Percentiles rank a stretch among this genome's conserved stretches.
phyloP scores from a whole-genome alignment of 257 asterid genomes.

The Solanum etuberosum region DNA sequence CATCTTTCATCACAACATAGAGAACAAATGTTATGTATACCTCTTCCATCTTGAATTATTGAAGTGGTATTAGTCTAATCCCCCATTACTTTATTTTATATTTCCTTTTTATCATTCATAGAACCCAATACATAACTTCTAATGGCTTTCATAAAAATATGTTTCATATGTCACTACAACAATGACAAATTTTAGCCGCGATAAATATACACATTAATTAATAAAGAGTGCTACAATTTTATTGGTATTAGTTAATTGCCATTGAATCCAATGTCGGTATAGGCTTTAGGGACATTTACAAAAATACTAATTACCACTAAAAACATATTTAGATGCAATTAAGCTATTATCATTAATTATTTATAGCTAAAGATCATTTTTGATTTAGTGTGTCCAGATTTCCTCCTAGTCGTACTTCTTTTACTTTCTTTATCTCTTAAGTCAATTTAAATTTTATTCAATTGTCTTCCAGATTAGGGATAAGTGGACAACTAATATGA shows the following conservation, averaged over 20 bases:
- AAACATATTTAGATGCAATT: too few species aligned
- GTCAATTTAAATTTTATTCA: background rate
- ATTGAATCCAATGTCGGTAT: rapidly evolving
- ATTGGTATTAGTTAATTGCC: too few species aligned
- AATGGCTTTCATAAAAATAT: too few species aligned
- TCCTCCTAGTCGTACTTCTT: background rate
- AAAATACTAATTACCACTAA: too few species aligned
- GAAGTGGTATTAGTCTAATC: background rate
- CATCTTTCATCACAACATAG: background rate
- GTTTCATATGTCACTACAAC: too few species aligned
- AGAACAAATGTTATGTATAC: background rate
- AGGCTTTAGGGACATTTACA: too few species aligned
- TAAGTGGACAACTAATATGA: background rate
- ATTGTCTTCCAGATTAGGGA: background rate
- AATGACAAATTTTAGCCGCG: too few species aligned
- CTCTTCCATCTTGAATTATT: background rate
- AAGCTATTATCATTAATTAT: rapidly evolving
- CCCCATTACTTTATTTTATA: background rate
- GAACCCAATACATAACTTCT: background rate
- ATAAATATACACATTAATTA: too few species aligned
- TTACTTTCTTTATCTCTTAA: background rate
- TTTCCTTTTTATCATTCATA: background rate
- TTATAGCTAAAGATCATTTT: too few species aligned
- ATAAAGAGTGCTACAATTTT: too few species aligned
- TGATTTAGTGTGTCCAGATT: background rate